Conservation (phyloP, 1,139 yeast genomes). For the Saccharomyces hybrid region DNA sequence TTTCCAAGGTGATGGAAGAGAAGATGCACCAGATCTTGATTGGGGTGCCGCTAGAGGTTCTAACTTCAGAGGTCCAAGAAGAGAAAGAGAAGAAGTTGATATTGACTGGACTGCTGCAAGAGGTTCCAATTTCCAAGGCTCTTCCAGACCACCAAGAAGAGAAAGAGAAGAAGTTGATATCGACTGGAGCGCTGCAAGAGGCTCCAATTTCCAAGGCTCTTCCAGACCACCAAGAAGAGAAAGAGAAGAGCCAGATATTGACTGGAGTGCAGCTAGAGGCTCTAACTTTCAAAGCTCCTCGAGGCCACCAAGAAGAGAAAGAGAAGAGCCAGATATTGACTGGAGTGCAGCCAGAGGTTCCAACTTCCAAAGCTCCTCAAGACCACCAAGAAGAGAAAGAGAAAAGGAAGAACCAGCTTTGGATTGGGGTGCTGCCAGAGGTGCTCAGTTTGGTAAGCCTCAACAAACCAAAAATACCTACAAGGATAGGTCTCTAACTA, state of each 20-base stretch:
- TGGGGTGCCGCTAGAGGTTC: constrained; percentile 37
- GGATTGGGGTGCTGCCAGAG: constrained; percentile 39
- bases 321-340: constrained; percentile 7
- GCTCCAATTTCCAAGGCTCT: constrained; percentile 24
- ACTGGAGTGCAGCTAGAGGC: constrained; percentile 41
- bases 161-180: constrained; percentile 41
- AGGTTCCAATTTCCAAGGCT: constrained; percentile 19
- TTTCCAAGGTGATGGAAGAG: constrained; percentile 5
- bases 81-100: constrained; percentile 25
- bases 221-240: constrained; percentile 27
- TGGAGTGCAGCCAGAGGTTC: constrained; percentile 23
- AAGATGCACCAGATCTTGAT: constrained; percentile 14
- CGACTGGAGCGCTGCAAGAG: constrained; percentile 54
- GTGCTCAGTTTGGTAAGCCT: constrained; percentile 22
- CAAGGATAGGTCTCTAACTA: constrained; percentile 18
- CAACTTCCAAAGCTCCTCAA: constrained; percentile 17
- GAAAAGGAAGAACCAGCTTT: constrained; percentile 29
- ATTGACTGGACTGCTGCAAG: constrained; percentile 42
- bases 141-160: constrained; percentile 1
- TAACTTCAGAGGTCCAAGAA: constrained; percentile 9
- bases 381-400: constrained; percentile 2
- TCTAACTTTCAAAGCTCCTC: constrained; percentile 31
- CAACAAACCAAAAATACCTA: constrained; percentile 15
- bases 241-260: constrained; percentile 29
- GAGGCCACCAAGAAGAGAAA: neutral